These are phyloP conservation scores for Pisolithus tinctorius DNA, from an alignment of 768 basidiomycete genomes.

Conservation along the genomic window DNA sequence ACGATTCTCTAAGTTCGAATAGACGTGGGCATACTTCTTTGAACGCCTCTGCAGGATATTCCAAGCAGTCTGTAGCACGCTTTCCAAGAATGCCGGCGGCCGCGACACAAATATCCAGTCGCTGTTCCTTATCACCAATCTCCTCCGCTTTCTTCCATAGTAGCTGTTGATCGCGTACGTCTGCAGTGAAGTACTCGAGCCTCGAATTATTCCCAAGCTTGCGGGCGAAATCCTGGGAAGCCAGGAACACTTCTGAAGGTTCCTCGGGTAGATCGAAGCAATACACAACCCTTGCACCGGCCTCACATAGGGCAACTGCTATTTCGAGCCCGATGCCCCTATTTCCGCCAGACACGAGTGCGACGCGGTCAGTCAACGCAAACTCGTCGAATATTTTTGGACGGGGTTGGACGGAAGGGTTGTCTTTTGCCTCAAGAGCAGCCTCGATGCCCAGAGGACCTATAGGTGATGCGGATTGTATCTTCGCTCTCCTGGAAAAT, in stretches of 20 bases:
- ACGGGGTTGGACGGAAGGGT: constrained; percentile 28
- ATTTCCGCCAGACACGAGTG: constrained; percentile 57
- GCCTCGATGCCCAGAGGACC: constrained; percentile 59
- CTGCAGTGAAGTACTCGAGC: constrained; percentile 55
- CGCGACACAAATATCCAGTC: constrained; percentile 72
- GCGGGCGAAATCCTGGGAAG: constrained; percentile 47
- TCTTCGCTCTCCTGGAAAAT: constrained; percentile 12
- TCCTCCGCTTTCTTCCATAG: constrained; percentile 52
- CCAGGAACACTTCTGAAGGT: constrained; percentile 53
- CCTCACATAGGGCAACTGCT: constrained; percentile 68
- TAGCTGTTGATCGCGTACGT: constrained; percentile 57
- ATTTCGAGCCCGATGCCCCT: constrained; percentile 76
- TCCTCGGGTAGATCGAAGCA: constrained; percentile 55
- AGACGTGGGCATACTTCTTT: constrained; percentile 38
- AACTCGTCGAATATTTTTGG: constrained; percentile 58
- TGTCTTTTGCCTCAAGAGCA: constrained; percentile 38
- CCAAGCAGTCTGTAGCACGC: constrained; percentile 52
- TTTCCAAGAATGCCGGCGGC: constrained; percentile 65
- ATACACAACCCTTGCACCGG: constrained; percentile 65
- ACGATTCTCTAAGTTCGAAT: neutral
- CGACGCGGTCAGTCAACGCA: constrained; percentile 49
- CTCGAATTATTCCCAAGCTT: constrained; percentile 36
- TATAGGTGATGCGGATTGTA: constrained; percentile 44
- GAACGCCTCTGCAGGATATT: constrained; percentile 61
- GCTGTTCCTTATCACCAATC: constrained; percentile 59